Evolutionary conservation across 805 yeast species (phyloP).

Genomic region (Ogataea henricii): DNA sequence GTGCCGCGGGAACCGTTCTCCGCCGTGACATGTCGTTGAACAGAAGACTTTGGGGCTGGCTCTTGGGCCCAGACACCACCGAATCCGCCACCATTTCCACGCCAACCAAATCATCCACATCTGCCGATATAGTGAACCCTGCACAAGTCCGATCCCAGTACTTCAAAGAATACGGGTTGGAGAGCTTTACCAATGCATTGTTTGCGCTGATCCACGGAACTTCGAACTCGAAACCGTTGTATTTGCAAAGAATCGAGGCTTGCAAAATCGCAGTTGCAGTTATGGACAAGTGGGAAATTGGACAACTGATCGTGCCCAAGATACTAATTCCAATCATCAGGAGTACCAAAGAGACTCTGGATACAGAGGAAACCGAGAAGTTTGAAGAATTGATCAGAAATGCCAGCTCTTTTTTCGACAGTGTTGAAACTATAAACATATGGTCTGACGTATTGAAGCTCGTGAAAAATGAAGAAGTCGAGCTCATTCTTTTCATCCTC

Average conservation of each 20-base stretch:
- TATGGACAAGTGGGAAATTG: slow-evolving; percentile 95
- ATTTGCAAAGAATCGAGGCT: slow-evolving; percentile 46
- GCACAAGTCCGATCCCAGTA: slow-evolving; percentile 47
- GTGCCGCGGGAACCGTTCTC: slow-evolving; percentile 68
- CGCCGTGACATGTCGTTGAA: slow-evolving; percentile 92
- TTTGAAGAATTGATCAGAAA: slow-evolving; percentile 53
- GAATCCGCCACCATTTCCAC: slow-evolving; percentile 10
- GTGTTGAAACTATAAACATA: slow-evolving; percentile 76
- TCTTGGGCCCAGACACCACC: slow-evolving; percentile 73
- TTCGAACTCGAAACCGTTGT: slow-evolving; percentile 23
- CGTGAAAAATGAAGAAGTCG: slow-evolving; percentile 42
- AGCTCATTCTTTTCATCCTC: slow-evolving; percentile 59
- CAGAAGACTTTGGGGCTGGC: slow-evolving; percentile 91
- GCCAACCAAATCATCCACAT: slow-evolving; percentile 3
- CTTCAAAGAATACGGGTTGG: slow-evolving; percentile 59
- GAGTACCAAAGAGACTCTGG: slow-evolving; percentile 41
- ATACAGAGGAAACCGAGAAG: slow-evolving; percentile 24
- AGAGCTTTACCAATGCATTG: slow-evolving; percentile 54
- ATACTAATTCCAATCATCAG: slow-evolving; percentile 66
- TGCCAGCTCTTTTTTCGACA: slow-evolving; percentile 77
- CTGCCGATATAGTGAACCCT: slow-evolving; percentile 11
- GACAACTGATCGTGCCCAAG: slow-evolving; percentile 68
- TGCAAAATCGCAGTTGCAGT: slow-evolving; percentile 69
- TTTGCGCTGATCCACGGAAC: slow-evolving; percentile 45
- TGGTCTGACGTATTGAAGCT: slow-evolving; percentile 65